Evolutionary conservation across 805 yeast species (phyloP).

Genomic region (Barnettozyma californica): DNA sequence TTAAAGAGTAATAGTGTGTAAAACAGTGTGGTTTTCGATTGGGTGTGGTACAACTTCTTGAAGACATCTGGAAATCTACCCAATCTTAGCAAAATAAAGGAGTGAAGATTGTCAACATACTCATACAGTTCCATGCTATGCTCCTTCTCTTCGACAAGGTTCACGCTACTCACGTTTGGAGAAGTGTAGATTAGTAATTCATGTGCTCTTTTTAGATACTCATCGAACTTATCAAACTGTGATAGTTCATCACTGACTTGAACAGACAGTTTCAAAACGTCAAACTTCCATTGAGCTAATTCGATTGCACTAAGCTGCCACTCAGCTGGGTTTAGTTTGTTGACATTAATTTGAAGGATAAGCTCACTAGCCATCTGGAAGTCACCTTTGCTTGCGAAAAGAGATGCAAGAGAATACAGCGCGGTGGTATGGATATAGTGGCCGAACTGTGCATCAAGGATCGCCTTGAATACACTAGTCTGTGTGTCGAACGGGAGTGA

Average conservation of each 20-base stretch:
- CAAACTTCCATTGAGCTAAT: constrained; percentile 1
- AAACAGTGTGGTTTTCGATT: constrained; percentile 1
- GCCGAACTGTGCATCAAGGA: constrained; percentile 5
- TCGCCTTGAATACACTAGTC: neutral
- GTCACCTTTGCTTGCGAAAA: neutral
- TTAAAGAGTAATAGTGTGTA: constrained; percentile 6
- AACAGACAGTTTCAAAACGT: constrained; percentile 2
- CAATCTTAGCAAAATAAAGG: constrained; percentile 5
- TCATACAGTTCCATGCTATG: neutral
- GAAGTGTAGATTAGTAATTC: constrained; percentile 3
- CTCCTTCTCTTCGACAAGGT: neutral
- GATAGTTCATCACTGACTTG: neutral
- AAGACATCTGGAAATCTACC: constrained; percentile 7
- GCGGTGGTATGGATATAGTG: constrained; percentile 6
- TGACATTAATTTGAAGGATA: constrained; percentile 4
- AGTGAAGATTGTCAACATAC: constrained; percentile 2
- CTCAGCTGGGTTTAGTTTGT: constrained; percentile 9
- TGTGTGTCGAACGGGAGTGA: neutral
- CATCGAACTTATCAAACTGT: constrained; percentile 6
- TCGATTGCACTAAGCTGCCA: constrained; percentile 6
- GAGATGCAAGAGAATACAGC: neutral
- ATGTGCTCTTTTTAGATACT: constrained; percentile 5
- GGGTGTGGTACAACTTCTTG: constrained; percentile 6
- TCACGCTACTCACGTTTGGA: neutral
- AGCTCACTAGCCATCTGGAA: constrained; percentile 2